Evolutionary conservation across 2,329 filamentous ascomycete genomes (phyloP).

Genomic region (Cercospora brassicicola): DNA sequence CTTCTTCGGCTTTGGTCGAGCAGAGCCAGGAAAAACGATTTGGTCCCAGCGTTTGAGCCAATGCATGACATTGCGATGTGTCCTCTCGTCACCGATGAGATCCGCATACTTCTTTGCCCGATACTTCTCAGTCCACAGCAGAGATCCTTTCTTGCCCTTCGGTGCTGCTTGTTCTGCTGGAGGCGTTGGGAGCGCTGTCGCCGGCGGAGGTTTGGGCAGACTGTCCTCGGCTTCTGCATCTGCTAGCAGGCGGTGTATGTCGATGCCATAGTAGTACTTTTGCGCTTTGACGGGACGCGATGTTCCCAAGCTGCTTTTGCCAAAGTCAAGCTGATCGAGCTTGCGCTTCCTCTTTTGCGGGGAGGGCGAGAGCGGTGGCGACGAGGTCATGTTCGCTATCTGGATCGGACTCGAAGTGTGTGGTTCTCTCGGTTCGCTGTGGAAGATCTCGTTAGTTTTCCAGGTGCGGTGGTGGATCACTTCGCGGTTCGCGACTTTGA

Average conservation of each 20-base stretch:
- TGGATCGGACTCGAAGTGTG: conserved; percentile 54
- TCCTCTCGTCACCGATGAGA: conserved; percentile 89
- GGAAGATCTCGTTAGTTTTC: conserved; percentile 50
- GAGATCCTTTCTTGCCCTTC: conserved; percentile 43
- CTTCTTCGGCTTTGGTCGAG: conserved; percentile 56
- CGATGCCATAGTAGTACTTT: conserved; percentile 84
- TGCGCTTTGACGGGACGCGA: conserved; percentile 61
- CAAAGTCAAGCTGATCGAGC: conserved; percentile 32
- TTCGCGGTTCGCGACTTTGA: conserved; percentile 44
- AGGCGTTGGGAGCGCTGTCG: conserved; percentile 34
- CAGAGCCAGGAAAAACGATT: conserved; percentile 80
- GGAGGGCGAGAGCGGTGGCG: conserved; percentile 52
- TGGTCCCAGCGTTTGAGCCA: conserved; percentile 96
- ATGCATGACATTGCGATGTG: conserved; percentile 81
- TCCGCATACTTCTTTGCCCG: conserved; percentile 89
- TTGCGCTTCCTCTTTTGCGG: conserved; percentile 35
- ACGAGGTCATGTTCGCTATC: conserved; percentile 63
- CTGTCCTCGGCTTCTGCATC: conserved; percentile 64
- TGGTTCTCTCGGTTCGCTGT: conserved; percentile 45
- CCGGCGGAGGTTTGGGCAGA: conserved; percentile 34
- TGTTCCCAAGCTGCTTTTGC: conserved; percentile 28
- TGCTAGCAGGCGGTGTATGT: conserved; percentile 81
- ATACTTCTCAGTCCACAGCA: conserved; percentile 97
- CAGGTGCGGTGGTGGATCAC: conserved; percentile 55
- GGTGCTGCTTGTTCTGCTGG: conserved; percentile 42